phyloP scores from a whole-genome alignment of 1,284 basidiomycete species.

The Fomitopsis betulina region DNA sequence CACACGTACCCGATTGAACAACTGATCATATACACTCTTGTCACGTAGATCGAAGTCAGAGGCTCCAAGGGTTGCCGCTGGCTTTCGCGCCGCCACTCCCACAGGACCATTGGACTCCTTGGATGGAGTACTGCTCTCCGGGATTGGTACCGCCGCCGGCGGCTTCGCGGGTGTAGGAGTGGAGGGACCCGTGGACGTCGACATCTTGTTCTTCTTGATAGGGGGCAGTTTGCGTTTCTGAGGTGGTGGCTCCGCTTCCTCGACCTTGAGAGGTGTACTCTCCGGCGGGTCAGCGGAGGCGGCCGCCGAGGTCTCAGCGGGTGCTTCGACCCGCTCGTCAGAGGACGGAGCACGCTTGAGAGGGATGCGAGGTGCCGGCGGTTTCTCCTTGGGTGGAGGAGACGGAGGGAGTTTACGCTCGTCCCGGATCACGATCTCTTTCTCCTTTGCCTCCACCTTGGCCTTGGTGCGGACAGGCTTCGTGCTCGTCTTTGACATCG shows the following conservation, averaged over 20 bases:
- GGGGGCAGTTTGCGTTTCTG: slow-evolving; percentile 67
- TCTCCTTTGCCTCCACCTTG: slow-evolving; percentile 25
- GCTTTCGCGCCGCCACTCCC: slow-evolving; percentile 29
- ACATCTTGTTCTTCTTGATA: slow-evolving; percentile 76
- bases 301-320: background rate
- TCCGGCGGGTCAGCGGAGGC: background rate
- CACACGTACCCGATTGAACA: slow-evolving; percentile 52
- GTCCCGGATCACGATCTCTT: slow-evolving; percentile 33
- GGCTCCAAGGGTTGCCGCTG: slow-evolving; percentile 32
- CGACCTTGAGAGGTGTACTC: slow-evolving; percentile 6
- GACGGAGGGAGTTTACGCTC: slow-evolving; percentile 32
- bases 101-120: slow-evolving; percentile 9
- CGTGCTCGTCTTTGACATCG: slow-evolving; percentile 14
- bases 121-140: slow-evolving; percentile 22
- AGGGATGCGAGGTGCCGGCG: background rate
- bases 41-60: slow-evolving; percentile 64
- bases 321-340: background rate
- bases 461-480: slow-evolving; percentile 16
- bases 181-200: slow-evolving; percentile 25
- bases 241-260: slow-evolving; percentile 17
- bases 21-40: slow-evolving; percentile 53
- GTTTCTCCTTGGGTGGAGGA: slow-evolving; percentile 8
- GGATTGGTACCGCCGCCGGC: slow-evolving; percentile 16
- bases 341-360: slow-evolving; percentile 2
- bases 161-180: slow-evolving; percentile 24